Conservation (phyloP, 805 yeast genomes). For the Wickerhamomyces rabaulensis region DNA sequence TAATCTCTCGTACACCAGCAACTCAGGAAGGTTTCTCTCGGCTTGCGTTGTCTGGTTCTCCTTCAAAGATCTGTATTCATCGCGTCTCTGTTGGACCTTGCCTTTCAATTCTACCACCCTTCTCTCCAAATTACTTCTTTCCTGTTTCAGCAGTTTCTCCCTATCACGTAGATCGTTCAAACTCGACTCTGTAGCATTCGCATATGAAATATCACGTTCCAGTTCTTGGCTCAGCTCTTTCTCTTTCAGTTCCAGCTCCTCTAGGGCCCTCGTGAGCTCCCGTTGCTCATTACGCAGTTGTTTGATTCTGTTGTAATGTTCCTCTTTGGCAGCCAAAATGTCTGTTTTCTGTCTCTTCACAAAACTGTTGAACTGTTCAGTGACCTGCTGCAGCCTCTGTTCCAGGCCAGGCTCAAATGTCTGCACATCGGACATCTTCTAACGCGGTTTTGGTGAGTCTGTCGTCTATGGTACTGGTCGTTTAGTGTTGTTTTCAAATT, state of each 20-base stretch:
- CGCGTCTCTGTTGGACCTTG: conserved; percentile 26
- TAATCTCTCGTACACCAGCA: conserved; percentile 43
- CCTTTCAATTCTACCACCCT: conserved; percentile 30
- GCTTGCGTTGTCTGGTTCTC: conserved; percentile 38
- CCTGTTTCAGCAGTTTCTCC: conserved; percentile 29
- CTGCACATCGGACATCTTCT: conserved; percentile 18
- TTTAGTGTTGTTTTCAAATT: background rate
- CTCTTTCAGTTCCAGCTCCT: conserved; percentile 8
- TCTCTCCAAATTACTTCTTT: conserved; percentile 22
- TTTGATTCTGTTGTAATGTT: conserved; percentile 26
- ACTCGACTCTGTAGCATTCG: conserved; percentile 30
- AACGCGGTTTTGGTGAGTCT: background rate
- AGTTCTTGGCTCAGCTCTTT: conserved; percentile 7
- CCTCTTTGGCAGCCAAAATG: conserved; percentile 30
- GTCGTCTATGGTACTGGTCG: too few relatives aligned
- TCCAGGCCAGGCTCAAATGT: conserved; percentile 32
- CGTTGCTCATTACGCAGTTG: conserved; percentile 29
- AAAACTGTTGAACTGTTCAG: conserved; percentile 31
- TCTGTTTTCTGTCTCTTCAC: conserved; percentile 29
- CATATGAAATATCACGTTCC: conserved; percentile 18
- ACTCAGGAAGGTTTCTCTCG: conserved; percentile 45
- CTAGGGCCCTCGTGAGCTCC: conserved; percentile 22
- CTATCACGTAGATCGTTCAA: conserved; percentile 27
- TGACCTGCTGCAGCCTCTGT: conserved; percentile 33
- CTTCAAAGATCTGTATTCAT: conserved; percentile 29